A percentile compares a stretch with the other conserved stretches of the same genome.
Evolutionary conservation across 768 basidiomycete species (phyloP).

Genomic region (Boletus sensibilis): DNA sequence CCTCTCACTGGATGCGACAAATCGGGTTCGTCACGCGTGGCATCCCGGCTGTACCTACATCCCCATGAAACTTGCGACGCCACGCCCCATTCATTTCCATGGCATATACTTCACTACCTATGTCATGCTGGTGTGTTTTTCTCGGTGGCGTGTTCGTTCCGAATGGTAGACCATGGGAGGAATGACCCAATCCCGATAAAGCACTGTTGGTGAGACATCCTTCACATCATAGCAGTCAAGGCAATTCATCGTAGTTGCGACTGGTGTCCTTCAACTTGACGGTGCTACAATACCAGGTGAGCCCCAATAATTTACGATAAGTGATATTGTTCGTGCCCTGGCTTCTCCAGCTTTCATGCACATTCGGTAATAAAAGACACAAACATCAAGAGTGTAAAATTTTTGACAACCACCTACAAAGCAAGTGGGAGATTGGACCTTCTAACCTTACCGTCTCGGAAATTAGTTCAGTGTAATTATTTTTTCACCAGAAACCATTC

Average conservation of each 20-base stretch:
- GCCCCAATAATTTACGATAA: neutral
- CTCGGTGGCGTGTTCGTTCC: neutral
- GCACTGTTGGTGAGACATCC: neutral
- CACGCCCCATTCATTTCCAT: neutral
- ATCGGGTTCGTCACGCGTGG: slow-evolving; percentile 16
- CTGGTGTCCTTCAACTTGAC: neutral
- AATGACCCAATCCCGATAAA: neutral
- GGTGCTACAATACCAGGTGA: neutral
- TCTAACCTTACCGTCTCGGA: too few species aligned
- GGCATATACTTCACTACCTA: neutral
- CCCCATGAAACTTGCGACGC: neutral
- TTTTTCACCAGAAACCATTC: too few species aligned
- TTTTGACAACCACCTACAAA: neutral
- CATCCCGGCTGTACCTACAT: slow-evolving; percentile 21
- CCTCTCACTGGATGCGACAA: slow-evolving; percentile 27
- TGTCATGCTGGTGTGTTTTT: neutral
- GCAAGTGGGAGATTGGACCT: neutral
- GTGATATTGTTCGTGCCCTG: too few species aligned
- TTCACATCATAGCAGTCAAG: neutral
- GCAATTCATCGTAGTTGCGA: too few species aligned
- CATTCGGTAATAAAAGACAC: too few species aligned
- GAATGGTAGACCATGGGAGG: neutral
- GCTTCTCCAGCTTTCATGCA: too few species aligned
- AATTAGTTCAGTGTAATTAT: too few species aligned
- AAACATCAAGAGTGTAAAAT: neutral